Conservation (phyloP, 441 rosid genomes). For the Lepidium campestre region DNA sequence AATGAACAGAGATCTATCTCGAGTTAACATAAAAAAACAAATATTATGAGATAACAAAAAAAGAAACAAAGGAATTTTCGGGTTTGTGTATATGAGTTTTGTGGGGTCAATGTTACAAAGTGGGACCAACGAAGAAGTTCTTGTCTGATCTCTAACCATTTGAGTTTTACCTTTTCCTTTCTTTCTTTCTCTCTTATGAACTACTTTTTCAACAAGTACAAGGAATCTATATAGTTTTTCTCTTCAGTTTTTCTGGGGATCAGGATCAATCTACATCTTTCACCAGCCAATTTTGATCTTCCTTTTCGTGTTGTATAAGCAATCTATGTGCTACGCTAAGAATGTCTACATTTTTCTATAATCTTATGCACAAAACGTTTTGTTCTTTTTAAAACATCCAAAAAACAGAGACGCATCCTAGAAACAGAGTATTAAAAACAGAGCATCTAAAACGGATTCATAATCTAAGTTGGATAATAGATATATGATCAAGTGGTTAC, state of each 20-base stretch:
- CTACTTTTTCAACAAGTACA: conserved; percentile 29
- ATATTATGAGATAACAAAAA: too few relatives aligned
- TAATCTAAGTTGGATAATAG: background rate
- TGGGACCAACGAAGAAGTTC: conserved; percentile 28
- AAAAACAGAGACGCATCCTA: background rate
- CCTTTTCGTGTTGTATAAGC: conserved; percentile 23
- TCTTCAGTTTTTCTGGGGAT: conserved; percentile 26
- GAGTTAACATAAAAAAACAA: conserved; percentile 4
- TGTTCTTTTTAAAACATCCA: background rate
- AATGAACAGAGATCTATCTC: conserved; percentile 21
- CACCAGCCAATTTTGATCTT: conserved; percentile 23
- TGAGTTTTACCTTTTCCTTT: conserved; percentile 1
- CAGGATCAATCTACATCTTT: conserved; percentile 20
- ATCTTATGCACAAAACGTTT: conserved; percentile 5
- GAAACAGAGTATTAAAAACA: background rate
- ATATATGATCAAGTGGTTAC: background rate
- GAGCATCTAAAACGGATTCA: background rate
- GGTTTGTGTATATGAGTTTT: conserved; percentile 13
- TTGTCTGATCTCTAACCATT: conserved; percentile 26
- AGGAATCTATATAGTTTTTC: conserved; percentile 28
- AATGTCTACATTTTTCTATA: conserved; percentile 17
- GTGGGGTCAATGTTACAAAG: conserved; percentile 20
- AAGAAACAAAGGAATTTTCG: background rate
- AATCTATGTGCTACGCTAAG: conserved; percentile 20
- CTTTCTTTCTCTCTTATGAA: conserved; percentile 18